phyloP scores from a whole-genome alignment of 352 stramenopile genomes.

The Phytophthora cryptogea region DNA sequence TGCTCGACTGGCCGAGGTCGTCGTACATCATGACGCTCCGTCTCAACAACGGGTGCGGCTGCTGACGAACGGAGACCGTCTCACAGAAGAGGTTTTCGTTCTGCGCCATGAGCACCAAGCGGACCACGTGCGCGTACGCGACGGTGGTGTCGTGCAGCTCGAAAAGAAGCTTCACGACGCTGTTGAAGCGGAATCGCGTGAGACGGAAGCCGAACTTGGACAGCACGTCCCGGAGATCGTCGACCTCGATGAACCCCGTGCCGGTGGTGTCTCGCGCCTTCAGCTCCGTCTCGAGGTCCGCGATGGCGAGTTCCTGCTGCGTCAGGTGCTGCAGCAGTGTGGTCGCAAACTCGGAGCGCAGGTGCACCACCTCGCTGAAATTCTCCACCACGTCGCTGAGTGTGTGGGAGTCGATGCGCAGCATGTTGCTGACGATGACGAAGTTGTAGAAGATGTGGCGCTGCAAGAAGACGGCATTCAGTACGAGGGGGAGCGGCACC shows the following conservation, averaged over 20 bases:
- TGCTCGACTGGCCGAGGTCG: slow-evolving; percentile 18
- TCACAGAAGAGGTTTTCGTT: slow-evolving; percentile 16
- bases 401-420: slow-evolving; percentile 50
- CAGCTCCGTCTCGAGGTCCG: slow-evolving; percentile 41
- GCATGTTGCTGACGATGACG: slow-evolving; percentile 55
- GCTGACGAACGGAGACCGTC: slow-evolving; percentile 1
- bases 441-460: slow-evolving; percentile 65
- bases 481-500: slow-evolving; percentile 40
- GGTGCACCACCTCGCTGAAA: slow-evolving; percentile 58
- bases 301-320: slow-evolving; percentile 19
- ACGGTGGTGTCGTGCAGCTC: slow-evolving; percentile 17
- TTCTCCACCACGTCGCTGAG: slow-evolving; percentile 62
- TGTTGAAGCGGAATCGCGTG: slow-evolving; percentile 35
- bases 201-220: slow-evolving; percentile 47
- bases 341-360: slow-evolving; percentile 53
- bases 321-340: slow-evolving; percentile 32
- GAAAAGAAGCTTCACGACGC: not conserved
- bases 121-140: slow-evolving; percentile 47
- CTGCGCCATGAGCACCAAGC: slow-evolving; percentile 41
- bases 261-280: slow-evolving; percentile 25
- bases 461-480: slow-evolving; percentile 60
- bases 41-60: slow-evolving; percentile 25
- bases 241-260: slow-evolving; percentile 42
- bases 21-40: slow-evolving; percentile 30
- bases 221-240: slow-evolving; percentile 48